phyloP scores from a whole-genome alignment of 73 alveolate species.

The Tetrahymena thermophila region DNA sequence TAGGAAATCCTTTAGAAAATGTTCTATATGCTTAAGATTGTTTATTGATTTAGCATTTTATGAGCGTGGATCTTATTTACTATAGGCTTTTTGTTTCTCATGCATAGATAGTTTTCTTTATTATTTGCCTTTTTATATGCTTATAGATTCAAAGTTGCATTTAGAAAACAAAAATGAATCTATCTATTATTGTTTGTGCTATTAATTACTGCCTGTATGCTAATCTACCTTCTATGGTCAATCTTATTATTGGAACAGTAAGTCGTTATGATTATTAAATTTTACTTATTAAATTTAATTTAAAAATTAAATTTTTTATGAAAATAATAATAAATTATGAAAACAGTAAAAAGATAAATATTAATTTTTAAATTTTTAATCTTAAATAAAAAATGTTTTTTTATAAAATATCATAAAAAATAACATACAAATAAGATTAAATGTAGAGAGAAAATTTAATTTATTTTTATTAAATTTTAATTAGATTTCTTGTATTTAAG shows the following conservation, averaged over 20 bases:
- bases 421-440: too few relatives aligned
- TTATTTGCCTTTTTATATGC: neutral
- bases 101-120: neutral
- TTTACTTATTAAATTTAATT: too few relatives aligned
- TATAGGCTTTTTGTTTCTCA: neutral
- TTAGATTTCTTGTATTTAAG: neutral
- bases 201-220: neutral
- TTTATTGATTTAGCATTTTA: neutral
- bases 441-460: neutral
- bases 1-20: neutral
- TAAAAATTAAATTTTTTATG: too few relatives aligned
- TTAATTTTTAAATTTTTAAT: too few relatives aligned
- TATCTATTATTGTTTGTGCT: neutral
- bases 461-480: neutral
- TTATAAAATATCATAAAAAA: too few relatives aligned
- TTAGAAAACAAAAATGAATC: neutral
- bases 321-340: too few relatives aligned
- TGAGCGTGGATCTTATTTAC: neutral
- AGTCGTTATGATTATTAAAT: neutral
- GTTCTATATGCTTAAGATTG: neutral
- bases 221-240: neutral
- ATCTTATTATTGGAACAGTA: neutral
- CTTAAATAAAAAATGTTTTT: too few relatives aligned
- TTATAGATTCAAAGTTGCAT: neutral
- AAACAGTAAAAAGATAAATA: too few relatives aligned